Percentiles rank a stretch among this genome's conserved stretches.
phyloP scores from a whole-genome alignment of 495 filamentous ascomycete genomes.

The Chaetomium cochliodes region DNA sequence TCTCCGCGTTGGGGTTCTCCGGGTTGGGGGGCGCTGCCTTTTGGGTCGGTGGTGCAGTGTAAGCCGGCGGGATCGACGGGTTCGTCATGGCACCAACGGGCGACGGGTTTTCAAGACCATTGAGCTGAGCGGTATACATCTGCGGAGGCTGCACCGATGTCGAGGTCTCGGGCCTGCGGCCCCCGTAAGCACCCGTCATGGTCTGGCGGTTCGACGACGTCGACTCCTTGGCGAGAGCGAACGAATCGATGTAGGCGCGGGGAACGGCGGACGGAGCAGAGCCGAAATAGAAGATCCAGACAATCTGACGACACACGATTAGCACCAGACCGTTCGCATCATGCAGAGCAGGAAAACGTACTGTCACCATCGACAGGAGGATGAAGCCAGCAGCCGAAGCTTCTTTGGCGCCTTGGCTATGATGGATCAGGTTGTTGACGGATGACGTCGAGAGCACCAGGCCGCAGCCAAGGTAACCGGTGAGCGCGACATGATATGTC shows the following conservation, averaged over 20 bases:
- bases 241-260: conserved; percentile 91
- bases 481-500: conserved; percentile 89
- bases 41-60: conserved; percentile 37
- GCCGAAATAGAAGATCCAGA: conserved; percentile 99
- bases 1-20: conserved; percentile 54
- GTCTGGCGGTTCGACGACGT: conserved; percentile 59
- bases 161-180: conserved; percentile 73
- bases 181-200: conserved; percentile 59
- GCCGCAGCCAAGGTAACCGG: conserved; percentile 79
- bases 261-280: conserved; percentile 85
- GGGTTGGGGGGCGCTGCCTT: conserved; percentile 39
- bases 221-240: conserved; percentile 89
- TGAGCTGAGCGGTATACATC: conserved; percentile 96
- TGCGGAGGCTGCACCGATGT: conserved; percentile 76
- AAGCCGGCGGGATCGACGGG: conserved; percentile 37
- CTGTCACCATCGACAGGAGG: conserved; percentile 89
- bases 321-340: conserved; percentile 12
- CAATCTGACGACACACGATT: conserved; percentile 58
- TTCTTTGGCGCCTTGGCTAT: conserved; percentile 65
- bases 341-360: conserved; percentile 47
- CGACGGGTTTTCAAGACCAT: conserved; percentile 93
- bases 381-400: conserved; percentile 93
- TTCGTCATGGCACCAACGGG: conserved; percentile 73
- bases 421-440: conserved; percentile 78
- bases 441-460: conserved; percentile 81